Conservation (phyloP, 1,284 basidiomycete species). For the Ustilago esculenta region DNA sequence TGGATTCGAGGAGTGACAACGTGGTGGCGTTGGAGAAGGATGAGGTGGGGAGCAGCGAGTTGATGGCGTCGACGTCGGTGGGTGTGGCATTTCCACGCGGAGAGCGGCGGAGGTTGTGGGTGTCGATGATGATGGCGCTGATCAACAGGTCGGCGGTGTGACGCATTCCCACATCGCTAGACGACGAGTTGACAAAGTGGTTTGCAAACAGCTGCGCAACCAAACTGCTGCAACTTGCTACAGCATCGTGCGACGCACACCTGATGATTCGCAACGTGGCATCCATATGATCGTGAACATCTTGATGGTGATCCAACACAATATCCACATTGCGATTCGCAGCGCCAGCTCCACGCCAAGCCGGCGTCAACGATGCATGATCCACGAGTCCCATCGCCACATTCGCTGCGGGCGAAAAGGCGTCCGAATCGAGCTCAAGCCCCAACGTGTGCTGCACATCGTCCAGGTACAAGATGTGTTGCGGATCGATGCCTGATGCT, state of each 20-base stretch:
- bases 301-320: constrained; percentile 92
- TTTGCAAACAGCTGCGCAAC: constrained; percentile 48
- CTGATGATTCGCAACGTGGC: constrained; percentile 60
- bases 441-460: constrained; percentile 37
- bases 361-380: constrained; percentile 39
- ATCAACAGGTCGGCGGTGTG: constrained; percentile 56
- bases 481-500: constrained; percentile 24
- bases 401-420: constrained; percentile 23
- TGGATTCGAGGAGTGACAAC: constrained; percentile 16
- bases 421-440: constrained; percentile 23
- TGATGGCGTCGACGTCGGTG: constrained; percentile 47
- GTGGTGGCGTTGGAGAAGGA: constrained; percentile 42
- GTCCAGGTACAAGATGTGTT: constrained; percentile 42
- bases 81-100: constrained; percentile 53
- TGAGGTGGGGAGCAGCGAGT: constrained; percentile 43
- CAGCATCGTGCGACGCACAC: constrained; percentile 48
- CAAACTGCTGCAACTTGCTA: constrained; percentile 51
- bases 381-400: constrained; percentile 54
- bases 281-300: constrained; percentile 76
- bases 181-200: constrained; percentile 18
- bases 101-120: constrained; percentile 56
- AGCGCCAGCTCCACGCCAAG: constrained; percentile 42
- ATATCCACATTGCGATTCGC: constrained; percentile 72
- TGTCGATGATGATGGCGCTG: constrained; percentile 68
- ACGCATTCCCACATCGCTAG: constrained; percentile 18